Conservation (phyloP, 768 basidiomycete species). For the Coprinellus aureogranulatus region DNA sequence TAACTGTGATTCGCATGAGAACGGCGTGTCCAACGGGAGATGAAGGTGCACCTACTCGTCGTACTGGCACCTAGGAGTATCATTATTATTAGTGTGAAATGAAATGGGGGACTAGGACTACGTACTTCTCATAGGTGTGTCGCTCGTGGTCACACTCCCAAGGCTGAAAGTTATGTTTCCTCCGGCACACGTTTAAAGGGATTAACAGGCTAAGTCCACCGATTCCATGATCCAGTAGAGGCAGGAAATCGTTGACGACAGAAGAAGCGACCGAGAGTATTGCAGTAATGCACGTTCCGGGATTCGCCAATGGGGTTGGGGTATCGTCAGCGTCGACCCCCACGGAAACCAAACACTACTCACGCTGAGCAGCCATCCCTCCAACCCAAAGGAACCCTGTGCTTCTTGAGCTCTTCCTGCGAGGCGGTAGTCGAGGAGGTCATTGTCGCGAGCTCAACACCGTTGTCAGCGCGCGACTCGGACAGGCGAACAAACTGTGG, state of each 20-base stretch:
- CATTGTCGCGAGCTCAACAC: slow-evolving; percentile 39
- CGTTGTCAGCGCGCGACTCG: not conserved
- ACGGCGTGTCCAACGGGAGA: not conserved
- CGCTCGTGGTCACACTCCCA: slow-evolving; percentile 93
- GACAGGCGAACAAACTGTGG: not conserved
- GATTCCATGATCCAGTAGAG: slow-evolving; percentile 1
- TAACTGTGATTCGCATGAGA: slow-evolving; percentile 48
- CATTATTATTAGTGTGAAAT: not conserved
- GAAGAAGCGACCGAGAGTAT: not conserved
- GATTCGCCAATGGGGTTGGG: not conserved
- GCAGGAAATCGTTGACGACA: not conserved
- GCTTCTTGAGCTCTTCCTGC: slow-evolving; percentile 74
- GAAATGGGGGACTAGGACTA: slow-evolving; percentile 8
- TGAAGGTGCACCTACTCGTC: slow-evolving; percentile 68
- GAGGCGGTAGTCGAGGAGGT: slow-evolving; percentile 77
- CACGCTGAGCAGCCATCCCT: slow-evolving; percentile 91
- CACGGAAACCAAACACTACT: slow-evolving; percentile 29
- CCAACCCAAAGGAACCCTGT: slow-evolving; percentile 77
- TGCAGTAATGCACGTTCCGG: slow-evolving; percentile 5
- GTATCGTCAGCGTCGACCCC: not conserved
- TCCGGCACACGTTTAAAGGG: slow-evolving; percentile 84
- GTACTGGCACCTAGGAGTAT: slow-evolving; percentile 80
- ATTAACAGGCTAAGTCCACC: slow-evolving; percentile 65
- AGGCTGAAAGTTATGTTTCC: slow-evolving; percentile 72
- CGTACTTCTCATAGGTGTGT: slow-evolving; percentile 82